A percentile compares a stretch with the other conserved stretches of the same genome.
Conservation (phyloP, 2,329 filamentous ascomycete genomes). For the Geosmithia putterillii region DNA sequence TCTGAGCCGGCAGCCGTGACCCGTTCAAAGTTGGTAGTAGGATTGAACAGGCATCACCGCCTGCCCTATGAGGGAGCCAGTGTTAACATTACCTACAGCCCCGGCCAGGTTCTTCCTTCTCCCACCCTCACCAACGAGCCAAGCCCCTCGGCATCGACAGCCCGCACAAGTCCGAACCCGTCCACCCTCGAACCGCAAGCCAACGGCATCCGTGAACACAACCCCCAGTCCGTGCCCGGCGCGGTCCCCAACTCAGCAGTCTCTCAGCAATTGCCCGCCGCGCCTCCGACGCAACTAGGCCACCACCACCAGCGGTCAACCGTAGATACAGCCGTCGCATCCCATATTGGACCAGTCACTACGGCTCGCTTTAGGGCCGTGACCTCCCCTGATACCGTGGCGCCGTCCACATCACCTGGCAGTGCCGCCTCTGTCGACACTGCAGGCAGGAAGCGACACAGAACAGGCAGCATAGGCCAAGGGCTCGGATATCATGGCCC, state of each 20-base stretch:
- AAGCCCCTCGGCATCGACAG: conserved; percentile 28
- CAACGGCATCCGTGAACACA: not conserved
- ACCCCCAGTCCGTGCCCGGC: not conserved
- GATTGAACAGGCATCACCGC: not conserved
- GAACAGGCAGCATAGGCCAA: not conserved
- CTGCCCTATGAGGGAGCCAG: not conserved
- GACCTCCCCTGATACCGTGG: not conserved
- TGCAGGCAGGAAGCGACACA: not conserved
- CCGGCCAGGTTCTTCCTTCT: conserved; percentile 38
- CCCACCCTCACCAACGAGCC: conserved; percentile 51
- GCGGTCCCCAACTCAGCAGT: not conserved
- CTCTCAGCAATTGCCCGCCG: not conserved
- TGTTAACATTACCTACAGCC: conserved; percentile 2
- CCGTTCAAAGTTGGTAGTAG: not conserved
- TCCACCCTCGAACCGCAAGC: not conserved
- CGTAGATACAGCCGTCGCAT: no score
- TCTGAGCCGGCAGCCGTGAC: not conserved
- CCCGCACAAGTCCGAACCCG: conserved; percentile 19
- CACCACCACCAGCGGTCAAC: no score
- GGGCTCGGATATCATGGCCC: not conserved
- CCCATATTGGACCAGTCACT: not conserved
- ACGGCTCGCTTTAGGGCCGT: not conserved
- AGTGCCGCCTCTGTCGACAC: not conserved
- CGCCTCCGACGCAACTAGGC: not conserved
- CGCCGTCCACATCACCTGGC: not conserved